Percentiles rank a stretch among this genome's conserved stretches.
Conservation (phyloP, 2,329 filamentous ascomycete genomes). For the Fulvia fulva region DNA sequence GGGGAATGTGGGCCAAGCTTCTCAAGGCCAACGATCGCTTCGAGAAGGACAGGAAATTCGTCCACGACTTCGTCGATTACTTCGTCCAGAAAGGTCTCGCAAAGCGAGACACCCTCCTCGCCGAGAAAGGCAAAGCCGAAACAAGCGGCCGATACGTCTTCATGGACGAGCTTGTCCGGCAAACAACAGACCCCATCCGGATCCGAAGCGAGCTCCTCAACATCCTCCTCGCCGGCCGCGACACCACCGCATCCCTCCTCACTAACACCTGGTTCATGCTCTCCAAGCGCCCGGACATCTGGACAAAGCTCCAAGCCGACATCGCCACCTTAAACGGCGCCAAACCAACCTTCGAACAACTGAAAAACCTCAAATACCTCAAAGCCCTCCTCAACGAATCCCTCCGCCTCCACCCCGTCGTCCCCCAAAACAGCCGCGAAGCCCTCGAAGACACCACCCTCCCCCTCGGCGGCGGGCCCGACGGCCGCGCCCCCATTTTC, state of each 20-base stretch:
- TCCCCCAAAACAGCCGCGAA: slow-evolving; percentile 74
- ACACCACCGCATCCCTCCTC: slow-evolving; percentile 52
- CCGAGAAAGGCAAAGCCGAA: slow-evolving; percentile 32
- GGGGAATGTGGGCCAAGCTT: slow-evolving; percentile 20
- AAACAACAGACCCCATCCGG: slow-evolving; percentile 45
- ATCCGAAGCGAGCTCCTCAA: slow-evolving; percentile 50
- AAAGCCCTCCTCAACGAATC: slow-evolving; percentile 70
- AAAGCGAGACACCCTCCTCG: slow-evolving; percentile 28
- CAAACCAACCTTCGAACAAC: slow-evolving; percentile 41
- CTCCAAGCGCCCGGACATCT: slow-evolving; percentile 30
- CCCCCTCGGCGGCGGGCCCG: slow-evolving; percentile 57
- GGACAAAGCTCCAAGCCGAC: slow-evolving; percentile 29
- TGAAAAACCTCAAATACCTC: slow-evolving; percentile 37
- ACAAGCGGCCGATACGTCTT: slow-evolving; percentile 44
- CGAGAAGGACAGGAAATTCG: slow-evolving; percentile 37
- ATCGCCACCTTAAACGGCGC: slow-evolving; percentile 24
- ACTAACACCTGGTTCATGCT: slow-evolving; percentile 43
- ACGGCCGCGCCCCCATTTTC: slow-evolving; percentile 56
- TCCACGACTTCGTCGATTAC: slow-evolving; percentile 47
- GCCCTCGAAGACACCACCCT: slow-evolving; percentile 70
- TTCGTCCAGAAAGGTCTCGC: slow-evolving; percentile 45
- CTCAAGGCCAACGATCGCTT: slow-evolving; percentile 35
- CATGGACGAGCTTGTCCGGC: slow-evolving; percentile 46
- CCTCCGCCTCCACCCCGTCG: slow-evolving; percentile 70
- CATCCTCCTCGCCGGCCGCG: slow-evolving; percentile 51